These are phyloP conservation scores for Angomonas ambiguus DNA, from an alignment of 208 protist species.

Conservation along the genomic window DNA sequence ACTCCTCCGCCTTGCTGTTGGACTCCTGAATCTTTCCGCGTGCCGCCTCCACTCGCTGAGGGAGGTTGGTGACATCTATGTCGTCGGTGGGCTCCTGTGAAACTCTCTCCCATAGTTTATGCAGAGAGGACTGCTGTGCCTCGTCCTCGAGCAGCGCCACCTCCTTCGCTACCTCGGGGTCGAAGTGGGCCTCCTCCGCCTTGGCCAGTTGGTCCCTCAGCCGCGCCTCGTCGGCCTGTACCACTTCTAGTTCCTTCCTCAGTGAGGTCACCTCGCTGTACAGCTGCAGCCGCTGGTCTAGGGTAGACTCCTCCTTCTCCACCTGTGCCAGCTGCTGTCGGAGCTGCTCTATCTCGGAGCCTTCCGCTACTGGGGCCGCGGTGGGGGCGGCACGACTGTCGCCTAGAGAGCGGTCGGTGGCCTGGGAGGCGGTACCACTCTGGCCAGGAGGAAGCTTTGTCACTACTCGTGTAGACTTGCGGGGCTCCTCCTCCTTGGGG, in stretches of 20 bases:
- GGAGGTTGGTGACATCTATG: conserved; percentile 47
- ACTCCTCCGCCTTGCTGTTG: conserved; percentile 27
- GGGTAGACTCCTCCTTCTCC: conserved; percentile 11
- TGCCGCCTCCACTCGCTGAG: conserved; percentile 32
- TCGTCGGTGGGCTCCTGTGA: conserved; percentile 38
- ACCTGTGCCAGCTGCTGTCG: conserved; percentile 11
- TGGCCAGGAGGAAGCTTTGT: background rate
- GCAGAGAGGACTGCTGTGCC: conserved; percentile 50
- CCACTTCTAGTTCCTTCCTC: conserved; percentile 57
- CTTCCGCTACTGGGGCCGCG: conserved; percentile 3
- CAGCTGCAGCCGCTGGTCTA: conserved; percentile 60
- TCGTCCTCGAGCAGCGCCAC: conserved; percentile 56
- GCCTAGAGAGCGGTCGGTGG: background rate
- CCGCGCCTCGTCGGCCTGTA: conserved; percentile 53
- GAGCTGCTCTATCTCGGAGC: conserved; percentile 8
- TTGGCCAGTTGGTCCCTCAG: conserved; percentile 41
- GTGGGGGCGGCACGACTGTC: background rate
- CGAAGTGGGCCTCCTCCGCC: conserved; percentile 23
- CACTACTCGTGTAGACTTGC: background rate
- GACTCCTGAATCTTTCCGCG: conserved; percentile 23
- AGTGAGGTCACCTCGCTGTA: conserved; percentile 63
- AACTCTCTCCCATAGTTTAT: conserved; percentile 49
- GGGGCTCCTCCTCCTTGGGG: conserved; percentile 6
- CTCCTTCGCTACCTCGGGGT: conserved; percentile 42
- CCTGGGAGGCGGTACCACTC: background rate